Conservation (phyloP, 148 eudicot species). For the Polygonum aviculare region DNA sequence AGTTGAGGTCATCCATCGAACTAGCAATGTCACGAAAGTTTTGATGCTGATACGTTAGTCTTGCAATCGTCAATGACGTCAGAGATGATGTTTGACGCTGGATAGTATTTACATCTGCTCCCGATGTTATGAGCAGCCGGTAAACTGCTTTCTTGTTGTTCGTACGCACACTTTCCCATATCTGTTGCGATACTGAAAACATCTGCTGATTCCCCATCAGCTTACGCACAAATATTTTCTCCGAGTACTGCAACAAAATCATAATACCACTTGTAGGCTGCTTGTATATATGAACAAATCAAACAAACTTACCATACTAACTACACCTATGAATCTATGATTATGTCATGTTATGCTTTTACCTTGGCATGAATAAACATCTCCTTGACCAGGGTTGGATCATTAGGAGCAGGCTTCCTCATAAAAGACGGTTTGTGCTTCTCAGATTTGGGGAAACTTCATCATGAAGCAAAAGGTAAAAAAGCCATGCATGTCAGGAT, state of each 20-base stretch:
- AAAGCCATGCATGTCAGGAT: not conserved
- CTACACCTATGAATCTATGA: not conserved
- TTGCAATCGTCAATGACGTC: slow-evolving; percentile 31
- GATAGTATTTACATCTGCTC: slow-evolving; percentile 61
- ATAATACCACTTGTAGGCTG: not conserved
- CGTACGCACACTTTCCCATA: slow-evolving; percentile 75
- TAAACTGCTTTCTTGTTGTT: slow-evolving; percentile 77
- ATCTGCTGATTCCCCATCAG: slow-evolving; percentile 41
- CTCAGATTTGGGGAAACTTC: slow-evolving; percentile 61
- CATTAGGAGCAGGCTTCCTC: slow-evolving; percentile 55
- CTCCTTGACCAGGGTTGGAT: slow-evolving; percentile 68
- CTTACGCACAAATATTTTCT: slow-evolving; percentile 68
- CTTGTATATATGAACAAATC: not conserved
- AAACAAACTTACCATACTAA: not conserved
- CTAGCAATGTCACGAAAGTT: slow-evolving; percentile 23
- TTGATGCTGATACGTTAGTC: slow-evolving; percentile 31
- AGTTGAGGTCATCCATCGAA: slow-evolving; percentile 23
- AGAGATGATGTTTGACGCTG: slow-evolving; percentile 34
- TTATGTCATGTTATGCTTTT: not conserved
- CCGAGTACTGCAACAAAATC: slow-evolving; percentile 54
- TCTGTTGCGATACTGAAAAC: slow-evolving; percentile 60
- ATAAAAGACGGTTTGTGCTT: slow-evolving; percentile 61
- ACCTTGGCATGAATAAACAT: slow-evolving; percentile 95
- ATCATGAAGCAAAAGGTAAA: slow-evolving; percentile 11
- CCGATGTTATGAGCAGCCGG: slow-evolving; percentile 64